Evolutionary conservation across 2,329 filamentous ascomycete genomes (phyloP).

Genomic region (Geosmithia morbida): DNA sequence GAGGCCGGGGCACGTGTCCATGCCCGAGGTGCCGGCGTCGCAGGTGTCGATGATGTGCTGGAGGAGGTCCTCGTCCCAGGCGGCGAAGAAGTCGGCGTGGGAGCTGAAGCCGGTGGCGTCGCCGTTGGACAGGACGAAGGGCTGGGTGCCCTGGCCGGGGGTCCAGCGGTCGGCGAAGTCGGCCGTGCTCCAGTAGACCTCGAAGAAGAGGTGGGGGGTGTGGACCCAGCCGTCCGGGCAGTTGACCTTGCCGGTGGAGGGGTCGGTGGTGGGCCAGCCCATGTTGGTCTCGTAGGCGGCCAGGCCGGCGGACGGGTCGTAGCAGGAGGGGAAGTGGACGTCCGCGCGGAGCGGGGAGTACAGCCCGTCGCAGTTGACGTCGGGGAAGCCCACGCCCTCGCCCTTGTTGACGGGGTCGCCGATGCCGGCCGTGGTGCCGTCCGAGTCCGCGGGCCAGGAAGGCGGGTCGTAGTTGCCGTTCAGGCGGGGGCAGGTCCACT

Average conservation of each 20-base stretch:
- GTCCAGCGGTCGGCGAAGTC: slow-evolving; percentile 34
- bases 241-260: slow-evolving; percentile 25
- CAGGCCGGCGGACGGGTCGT: slow-evolving; percentile 48
- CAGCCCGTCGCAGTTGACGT: slow-evolving; percentile 50
- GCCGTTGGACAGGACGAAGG: slow-evolving; percentile 56
- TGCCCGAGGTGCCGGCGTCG: slow-evolving; percentile 40
- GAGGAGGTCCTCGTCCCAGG: slow-evolving; percentile 52
- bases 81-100: slow-evolving; percentile 61
- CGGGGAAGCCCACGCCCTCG: slow-evolving; percentile 52
- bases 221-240: slow-evolving; percentile 41
- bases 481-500: slow-evolving; percentile 45
- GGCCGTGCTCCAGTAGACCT: slow-evolving; percentile 46
- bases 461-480: slow-evolving; percentile 29
- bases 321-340: slow-evolving; percentile 61
- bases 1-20: slow-evolving; percentile 49
- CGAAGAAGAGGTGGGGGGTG: slow-evolving; percentile 41
- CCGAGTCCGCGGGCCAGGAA: slow-evolving; percentile 37
- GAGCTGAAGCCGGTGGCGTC: slow-evolving; percentile 56
- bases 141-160: slow-evolving; percentile 37
- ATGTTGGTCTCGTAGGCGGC: slow-evolving; percentile 51
- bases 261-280: slow-evolving; percentile 40
- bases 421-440: slow-evolving; percentile 40
- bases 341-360: slow-evolving; percentile 50
- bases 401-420: slow-evolving; percentile 38
- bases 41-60: slow-evolving; percentile 55